Evolutionary conservation across 352 stramenopile species (phyloP), one percentile per base, ranked within the genome.

Genomic region (Hyaloperonospora arabidopsidis): DNA sequence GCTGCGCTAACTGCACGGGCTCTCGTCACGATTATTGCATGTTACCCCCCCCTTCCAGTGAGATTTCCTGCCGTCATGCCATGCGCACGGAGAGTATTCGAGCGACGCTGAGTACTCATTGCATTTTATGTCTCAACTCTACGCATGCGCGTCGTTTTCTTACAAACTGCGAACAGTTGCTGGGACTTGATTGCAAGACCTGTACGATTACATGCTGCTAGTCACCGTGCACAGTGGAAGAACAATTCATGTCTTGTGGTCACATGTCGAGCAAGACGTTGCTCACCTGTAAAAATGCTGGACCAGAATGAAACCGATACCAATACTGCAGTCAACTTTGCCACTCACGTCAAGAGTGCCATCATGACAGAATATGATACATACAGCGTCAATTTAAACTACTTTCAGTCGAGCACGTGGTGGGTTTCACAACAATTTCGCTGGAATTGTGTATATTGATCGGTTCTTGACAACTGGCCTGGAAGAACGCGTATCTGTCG

Each of bases 1-100:
- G 36, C 87, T 95, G 19, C 78, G 95, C 19, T 81, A 89, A n/a
- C 76, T 98, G 32, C 68, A 71, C 0, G 94, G 18, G 93, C 95
- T 17, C 89, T 97, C 56, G 89, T 99, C 61, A 96, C 95, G 6
- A 86, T 98, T 99, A 98, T 70, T 67, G 99, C 17, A 96, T 99
- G 61, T 97, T n/a, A 6, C 97, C 97, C 46, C 99, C 99, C 57
- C 97, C 97, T 15, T 98, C 89, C 19, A 98, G 89, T 12, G 97
- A 99, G 68, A 98, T 99, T 47, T 99, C 98, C 56, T n/a, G 96
- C 10, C 98, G 95, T 4, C 79, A 99, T 36, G 72, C 80, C 0
- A 84, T 89, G 66, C 72, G 91, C 17, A 93, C 92, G 8, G 86
- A 94, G 63, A 89, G 97, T 49, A 68, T 97, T 17, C 84, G 91